Base-by-base conservation (phyloP, 1,284 basidiomycete species). In the Cutaneotrichosporon cavernicola region DNA sequence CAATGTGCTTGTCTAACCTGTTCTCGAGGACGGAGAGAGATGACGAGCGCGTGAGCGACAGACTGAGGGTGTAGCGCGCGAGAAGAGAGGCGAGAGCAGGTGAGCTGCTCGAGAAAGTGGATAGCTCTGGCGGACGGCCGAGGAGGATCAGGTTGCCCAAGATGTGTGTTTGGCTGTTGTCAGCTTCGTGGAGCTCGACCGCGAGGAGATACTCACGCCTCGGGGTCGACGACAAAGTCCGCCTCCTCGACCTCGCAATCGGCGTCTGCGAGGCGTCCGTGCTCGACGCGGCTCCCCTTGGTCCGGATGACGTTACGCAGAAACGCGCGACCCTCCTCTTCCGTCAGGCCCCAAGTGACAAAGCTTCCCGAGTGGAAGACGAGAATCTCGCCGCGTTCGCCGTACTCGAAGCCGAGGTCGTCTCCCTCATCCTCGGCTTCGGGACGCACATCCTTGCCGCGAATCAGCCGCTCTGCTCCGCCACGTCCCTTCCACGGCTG, bases 71-170 rank as follows among this genome's bases (percentile, higher is more conserved):
- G 75, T 95, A 96, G 36, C 92, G 88, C 1, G 89, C 90, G 1
- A 93, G 83, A 2, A 94, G 82, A 0, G 90, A 72, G 21, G 78
- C 74, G 63, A 79, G 75, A n/a, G 73, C 75, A 8, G 73, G 77
- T 32, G 76, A 77, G 16, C 72, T 70, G 55, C 21, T 43, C 36
- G 73, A 76, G 69, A 79, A 81, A 14, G 75, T 79, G 9, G 76
- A 79, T 13, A 80, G 69, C 32, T 74, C 72, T 80, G 87, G 83
- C 21, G 85, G 85, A 58, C 86, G 83, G 3, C 92, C 92, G n/a
- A 95, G 86, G 58, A 94, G 90, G 66, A 94, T 93, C 63, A 95
- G 80, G 75, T 95, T 92, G 50, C 92, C 92, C 74, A 93, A 90
- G 58, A 95, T 83, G 26, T 90, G 86, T 0, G 92, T 94, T 69